Percentiles rank a stretch among this genome's conserved stretches.
Evolutionary conservation across 352 stramenopile species (phyloP).

Genomic region (Phytopythium delawarense): DNA sequence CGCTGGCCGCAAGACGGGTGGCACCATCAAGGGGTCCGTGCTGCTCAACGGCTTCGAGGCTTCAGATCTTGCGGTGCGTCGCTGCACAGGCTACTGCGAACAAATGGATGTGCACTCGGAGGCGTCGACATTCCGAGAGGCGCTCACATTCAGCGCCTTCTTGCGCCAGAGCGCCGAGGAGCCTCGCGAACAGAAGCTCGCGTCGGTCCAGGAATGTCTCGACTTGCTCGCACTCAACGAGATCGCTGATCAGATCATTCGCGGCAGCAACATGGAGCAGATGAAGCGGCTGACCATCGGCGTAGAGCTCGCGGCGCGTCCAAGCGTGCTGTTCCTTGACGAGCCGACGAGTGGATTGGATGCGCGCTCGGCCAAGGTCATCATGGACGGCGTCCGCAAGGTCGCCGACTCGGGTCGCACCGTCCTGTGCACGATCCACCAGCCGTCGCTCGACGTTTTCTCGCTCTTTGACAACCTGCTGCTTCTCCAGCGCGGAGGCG

Average conservation of each 20-base stretch:
- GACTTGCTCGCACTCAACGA: constrained; percentile 49
- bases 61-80: constrained; percentile 47
- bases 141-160: constrained; percentile 90
- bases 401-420: constrained; percentile 72
- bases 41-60: constrained; percentile 51
- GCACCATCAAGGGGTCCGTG: constrained; percentile 3
- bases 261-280: constrained; percentile 50
- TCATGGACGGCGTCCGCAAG: constrained; percentile 88
- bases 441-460: constrained; percentile 89
- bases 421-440: constrained; percentile 92
- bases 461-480: constrained; percentile 87
- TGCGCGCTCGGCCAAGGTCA: constrained; percentile 73
- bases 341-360: constrained; percentile 91
- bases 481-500: constrained; percentile 70
- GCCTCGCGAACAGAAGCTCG: constrained; percentile 36
- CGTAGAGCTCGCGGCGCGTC: constrained; percentile 88
- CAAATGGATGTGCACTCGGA: constrained; percentile 91
- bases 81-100: constrained; percentile 63
- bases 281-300: constrained; percentile 80
- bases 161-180: constrained; percentile 55
- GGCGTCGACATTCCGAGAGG: constrained; percentile 89
- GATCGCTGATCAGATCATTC: constrained; percentile 61
- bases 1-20: too few species aligned
- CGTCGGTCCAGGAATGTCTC: constrained; percentile 53
- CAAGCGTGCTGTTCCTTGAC: constrained; percentile 87